These are phyloP conservation scores for Penicillium antarcticum DNA, from an alignment of 495 filamentous ascomycete species.

Conservation along the genomic window DNA sequence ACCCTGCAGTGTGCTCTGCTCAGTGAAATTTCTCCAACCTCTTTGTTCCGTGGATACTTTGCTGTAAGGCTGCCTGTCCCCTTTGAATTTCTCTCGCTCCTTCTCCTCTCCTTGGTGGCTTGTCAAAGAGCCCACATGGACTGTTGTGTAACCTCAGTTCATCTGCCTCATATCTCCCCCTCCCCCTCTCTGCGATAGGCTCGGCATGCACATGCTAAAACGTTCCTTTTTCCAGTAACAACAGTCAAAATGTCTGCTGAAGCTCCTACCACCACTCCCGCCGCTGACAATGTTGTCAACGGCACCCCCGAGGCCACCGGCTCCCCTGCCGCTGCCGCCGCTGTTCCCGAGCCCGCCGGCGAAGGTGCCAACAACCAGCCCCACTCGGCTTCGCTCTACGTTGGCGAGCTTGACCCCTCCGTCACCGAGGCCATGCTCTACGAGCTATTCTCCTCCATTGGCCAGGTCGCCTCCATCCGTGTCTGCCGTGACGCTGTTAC, in stretches of 20 bases:
- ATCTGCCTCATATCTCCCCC: not conserved
- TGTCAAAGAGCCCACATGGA: slow-evolving; percentile 11
- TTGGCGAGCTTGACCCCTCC: slow-evolving; percentile 94
- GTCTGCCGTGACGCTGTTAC: slow-evolving; percentile 99
- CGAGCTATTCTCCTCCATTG: slow-evolving; percentile 99
- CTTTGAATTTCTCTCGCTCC: slow-evolving; percentile 4
- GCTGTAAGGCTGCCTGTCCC: slow-evolving; percentile 10
- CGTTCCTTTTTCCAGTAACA: slow-evolving; percentile 14
- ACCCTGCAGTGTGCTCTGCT: slow-evolving; percentile 4
- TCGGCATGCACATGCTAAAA: slow-evolving; percentile 14
- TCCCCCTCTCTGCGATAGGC: slow-evolving; percentile 5
- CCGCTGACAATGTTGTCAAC: slow-evolving; percentile 39
- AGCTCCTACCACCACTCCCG: slow-evolving; percentile 39
- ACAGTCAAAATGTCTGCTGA: slow-evolving; percentile 48
- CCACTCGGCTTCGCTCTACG: slow-evolving; percentile 95
- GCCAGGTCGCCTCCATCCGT: slow-evolving; percentile 97
- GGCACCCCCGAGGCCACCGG: slow-evolving; percentile 38
- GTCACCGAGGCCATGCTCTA: slow-evolving; percentile 99
- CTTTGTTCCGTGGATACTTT: slow-evolving; percentile 17
- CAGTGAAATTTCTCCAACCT: slow-evolving; percentile 12
- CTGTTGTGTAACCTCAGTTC: slow-evolving; percentile 15
- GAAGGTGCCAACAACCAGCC: slow-evolving; percentile 73
- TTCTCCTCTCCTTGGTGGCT: not conserved
- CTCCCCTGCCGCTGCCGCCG: slow-evolving; percentile 22
- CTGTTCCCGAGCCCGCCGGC: slow-evolving; percentile 33